A percentile compares a stretch with the other conserved stretches of the same genome.
Evolutionary conservation across 2,329 filamentous ascomycete genomes (phyloP).

Genomic region (Talaromyces sp.): DNA sequence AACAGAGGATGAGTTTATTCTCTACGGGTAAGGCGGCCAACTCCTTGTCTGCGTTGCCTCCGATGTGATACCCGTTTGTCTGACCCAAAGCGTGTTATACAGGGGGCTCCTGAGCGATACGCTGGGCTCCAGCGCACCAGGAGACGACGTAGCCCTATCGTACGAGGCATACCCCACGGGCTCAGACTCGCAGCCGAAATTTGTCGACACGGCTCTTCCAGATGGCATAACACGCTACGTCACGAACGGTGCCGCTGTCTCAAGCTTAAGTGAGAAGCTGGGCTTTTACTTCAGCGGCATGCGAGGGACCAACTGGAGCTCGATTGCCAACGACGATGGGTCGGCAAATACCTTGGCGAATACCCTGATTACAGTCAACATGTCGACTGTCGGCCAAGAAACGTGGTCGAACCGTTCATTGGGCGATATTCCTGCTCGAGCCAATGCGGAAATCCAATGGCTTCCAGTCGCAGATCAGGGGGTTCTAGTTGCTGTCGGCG

Average conservation of each 20-base stretch:
- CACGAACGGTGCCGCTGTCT: conserved; percentile 59
- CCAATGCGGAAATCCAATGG: conserved; percentile 64
- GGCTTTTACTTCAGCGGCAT: conserved; percentile 68
- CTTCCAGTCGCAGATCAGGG: conserved; percentile 34
- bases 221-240: conserved; percentile 55
- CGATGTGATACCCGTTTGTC: not conserved
- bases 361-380: conserved; percentile 57
- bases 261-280: conserved; percentile 63
- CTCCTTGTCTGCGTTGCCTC: not conserved
- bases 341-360: conserved; percentile 43
- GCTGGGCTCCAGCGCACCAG: conserved; percentile 33
- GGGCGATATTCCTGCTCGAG: conserved; percentile 50
- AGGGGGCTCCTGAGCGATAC: conserved; percentile 44
- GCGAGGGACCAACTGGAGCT: conserved; percentile 46
- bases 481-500: conserved; percentile 35
- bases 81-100: not conserved
- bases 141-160: conserved; percentile 38
- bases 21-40: conserved; percentile 48
- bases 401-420: conserved; percentile 56
- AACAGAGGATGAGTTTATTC: conserved; percentile 58
- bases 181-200: conserved; percentile 40
- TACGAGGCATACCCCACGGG: conserved; percentile 49
- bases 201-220: conserved; percentile 38
- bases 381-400: conserved; percentile 46
- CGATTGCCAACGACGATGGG: conserved; percentile 36